Evolutionary conservation across 2,329 filamentous ascomycete species (phyloP).

Genomic region (Diaporthe longicolla): DNA sequence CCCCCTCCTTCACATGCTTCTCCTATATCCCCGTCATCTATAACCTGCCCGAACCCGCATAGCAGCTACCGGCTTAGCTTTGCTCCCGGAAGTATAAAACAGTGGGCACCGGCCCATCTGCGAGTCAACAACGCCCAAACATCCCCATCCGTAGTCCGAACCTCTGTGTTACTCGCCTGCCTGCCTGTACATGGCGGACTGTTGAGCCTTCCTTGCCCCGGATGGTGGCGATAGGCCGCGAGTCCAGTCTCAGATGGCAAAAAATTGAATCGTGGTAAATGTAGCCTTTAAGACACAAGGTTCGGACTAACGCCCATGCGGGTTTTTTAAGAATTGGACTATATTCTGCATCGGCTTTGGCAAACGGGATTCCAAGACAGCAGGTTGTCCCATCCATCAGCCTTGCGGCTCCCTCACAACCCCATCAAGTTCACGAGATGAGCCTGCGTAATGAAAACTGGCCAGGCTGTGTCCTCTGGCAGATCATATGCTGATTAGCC

Average conservation of each 20-base stretch:
- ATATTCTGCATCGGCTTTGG: not conserved
- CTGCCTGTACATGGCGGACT: not conserved
- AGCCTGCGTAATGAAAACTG: not conserved
- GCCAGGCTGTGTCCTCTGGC: not conserved
- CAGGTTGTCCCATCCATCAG: not conserved
- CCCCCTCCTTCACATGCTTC: slow-evolving; percentile 10
- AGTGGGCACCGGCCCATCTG: slow-evolving; percentile 24
- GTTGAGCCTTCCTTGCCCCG: not conserved
- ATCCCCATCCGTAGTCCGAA: slow-evolving; percentile 1
- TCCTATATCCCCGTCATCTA: slow-evolving; percentile 16
- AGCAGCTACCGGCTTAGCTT: slow-evolving; percentile 9
- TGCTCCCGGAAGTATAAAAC: slow-evolving; percentile 25
- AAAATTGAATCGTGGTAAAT: not conserved
- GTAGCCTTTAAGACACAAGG: not conserved
- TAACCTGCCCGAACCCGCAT: slow-evolving; percentile 6
- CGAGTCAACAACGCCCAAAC: slow-evolving; percentile 4
- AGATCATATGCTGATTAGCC: slow-evolving; percentile 17
- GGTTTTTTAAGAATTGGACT: not conserved
- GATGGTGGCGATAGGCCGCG: slow-evolving; percentile 20
- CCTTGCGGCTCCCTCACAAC: not conserved
- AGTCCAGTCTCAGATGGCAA: not conserved
- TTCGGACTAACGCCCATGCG: not conserved
- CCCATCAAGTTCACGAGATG: not conserved
- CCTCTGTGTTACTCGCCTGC: not conserved
- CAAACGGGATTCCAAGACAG: not conserved